Conservation (phyloP, 192 early-diverging fungal genomes). For the Cladochytrium replicatum region DNA sequence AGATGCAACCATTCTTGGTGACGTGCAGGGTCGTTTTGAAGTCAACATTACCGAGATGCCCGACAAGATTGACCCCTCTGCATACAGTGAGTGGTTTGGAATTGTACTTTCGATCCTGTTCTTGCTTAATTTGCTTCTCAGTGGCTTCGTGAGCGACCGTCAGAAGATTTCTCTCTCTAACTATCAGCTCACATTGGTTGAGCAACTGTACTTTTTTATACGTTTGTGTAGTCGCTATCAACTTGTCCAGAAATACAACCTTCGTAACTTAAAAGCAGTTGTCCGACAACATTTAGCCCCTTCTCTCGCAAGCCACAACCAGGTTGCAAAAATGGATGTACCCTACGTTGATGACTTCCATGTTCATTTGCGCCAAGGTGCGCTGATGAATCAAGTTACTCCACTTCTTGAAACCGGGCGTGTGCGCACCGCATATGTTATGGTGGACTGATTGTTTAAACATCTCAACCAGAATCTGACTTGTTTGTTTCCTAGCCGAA, state of each 20-base stretch:
- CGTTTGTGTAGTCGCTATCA: too few species aligned
- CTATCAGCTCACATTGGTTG: too few species aligned
- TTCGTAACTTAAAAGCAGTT: too few species aligned
- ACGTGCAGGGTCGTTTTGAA: constrained; percentile 90
- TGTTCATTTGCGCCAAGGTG: constrained; percentile 84
- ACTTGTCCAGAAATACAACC: too few species aligned
- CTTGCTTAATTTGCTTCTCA: background rate
- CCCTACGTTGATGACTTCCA: constrained; percentile 69
- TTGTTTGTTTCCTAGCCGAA: constrained; percentile 61
- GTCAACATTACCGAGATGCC: constrained; percentile 86
- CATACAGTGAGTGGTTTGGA: constrained; percentile 58
- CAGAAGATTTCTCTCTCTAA: too few species aligned
- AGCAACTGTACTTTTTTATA: too few species aligned
- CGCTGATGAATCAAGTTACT: constrained; percentile 83
- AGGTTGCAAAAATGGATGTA: background rate
- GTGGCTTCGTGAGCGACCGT: background rate
- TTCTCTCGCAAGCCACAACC: too few species aligned
- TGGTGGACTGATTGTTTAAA: constrained; percentile 45
- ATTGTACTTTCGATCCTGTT: background rate
- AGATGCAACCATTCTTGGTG: constrained; percentile 65
- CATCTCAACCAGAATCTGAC: background rate
- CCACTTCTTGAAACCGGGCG: constrained; percentile 71
- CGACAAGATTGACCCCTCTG: constrained; percentile 71
- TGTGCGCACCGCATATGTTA: constrained; percentile 78
- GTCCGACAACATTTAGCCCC: too few species aligned